A percentile compares a stretch with the other conserved stretches of the same genome.
phyloP scores from a whole-genome alignment of 148 eudicot genomes.

The Camellia sinensis region DNA sequence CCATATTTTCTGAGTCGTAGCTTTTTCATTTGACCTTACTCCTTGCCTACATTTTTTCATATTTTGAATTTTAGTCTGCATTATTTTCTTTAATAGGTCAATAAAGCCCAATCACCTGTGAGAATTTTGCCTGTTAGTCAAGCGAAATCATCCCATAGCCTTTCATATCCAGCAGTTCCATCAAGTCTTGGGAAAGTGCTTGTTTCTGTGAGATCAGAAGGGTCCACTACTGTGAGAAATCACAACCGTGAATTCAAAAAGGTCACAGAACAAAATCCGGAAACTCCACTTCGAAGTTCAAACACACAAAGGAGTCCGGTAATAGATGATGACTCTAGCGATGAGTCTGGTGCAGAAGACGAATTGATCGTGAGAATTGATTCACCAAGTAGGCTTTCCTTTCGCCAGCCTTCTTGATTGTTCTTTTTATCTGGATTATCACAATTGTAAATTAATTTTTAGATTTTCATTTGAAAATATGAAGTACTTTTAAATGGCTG shows the following conservation, averaged over 20 bases:
- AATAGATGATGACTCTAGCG: slow-evolving; percentile 53
- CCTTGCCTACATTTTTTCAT: neutral
- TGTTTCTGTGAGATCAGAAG: slow-evolving; percentile 65
- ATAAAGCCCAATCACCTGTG: slow-evolving; percentile 2
- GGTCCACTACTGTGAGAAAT: slow-evolving; percentile 46
- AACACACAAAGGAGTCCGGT: slow-evolving; percentile 20
- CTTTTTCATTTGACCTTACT: slow-evolving; percentile 2
- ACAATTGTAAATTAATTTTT: too few relatives aligned
- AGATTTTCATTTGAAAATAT: too few relatives aligned
- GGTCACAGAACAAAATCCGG: slow-evolving; percentile 8
- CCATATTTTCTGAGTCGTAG: neutral
- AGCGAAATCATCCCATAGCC: slow-evolving; percentile 47
- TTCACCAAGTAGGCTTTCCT: slow-evolving; percentile 74
- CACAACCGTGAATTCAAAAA: slow-evolving; percentile 24
- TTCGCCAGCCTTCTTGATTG: slow-evolving; percentile 39
- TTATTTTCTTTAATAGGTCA: slow-evolving; percentile 28
- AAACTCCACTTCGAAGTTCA: slow-evolving; percentile 15
- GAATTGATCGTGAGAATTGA: slow-evolving; percentile 72
- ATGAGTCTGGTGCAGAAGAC: slow-evolving; percentile 78
- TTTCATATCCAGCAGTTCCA: slow-evolving; percentile 55
- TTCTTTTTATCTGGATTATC: too few relatives aligned
- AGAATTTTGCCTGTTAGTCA: slow-evolving; percentile 19
- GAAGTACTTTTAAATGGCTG: too few relatives aligned
- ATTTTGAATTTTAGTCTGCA: neutral
- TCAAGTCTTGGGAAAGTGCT: slow-evolving; percentile 32